Conservation (phyloP, 306 rosid genomes). For the Lathyrus aphaca region DNA sequence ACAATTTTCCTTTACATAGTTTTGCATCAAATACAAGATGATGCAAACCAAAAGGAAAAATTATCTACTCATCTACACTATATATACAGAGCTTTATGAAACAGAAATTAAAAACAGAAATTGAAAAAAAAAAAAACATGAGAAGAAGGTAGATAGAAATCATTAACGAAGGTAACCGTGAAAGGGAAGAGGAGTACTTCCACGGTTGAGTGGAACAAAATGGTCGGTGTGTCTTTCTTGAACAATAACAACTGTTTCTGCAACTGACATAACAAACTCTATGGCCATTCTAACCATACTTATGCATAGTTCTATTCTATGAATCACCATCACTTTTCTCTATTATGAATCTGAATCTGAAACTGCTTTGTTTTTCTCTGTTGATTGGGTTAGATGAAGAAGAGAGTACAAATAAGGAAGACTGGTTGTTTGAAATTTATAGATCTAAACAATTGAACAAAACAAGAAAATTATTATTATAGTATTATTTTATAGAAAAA, state of each 20-base stretch:
- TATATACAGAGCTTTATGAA: conserved; percentile 7
- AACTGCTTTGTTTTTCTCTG: not conserved
- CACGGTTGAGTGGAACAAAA: conserved; percentile 23
- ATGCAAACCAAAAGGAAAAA: conserved; percentile 3
- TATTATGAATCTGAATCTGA: not conserved
- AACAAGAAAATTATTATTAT: no score
- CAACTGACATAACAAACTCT: conserved; percentile 66
- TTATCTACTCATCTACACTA: not conserved
- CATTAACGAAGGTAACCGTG: conserved; percentile 60
- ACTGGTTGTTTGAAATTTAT: no score
- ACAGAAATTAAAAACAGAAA: not conserved
- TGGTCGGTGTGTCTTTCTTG: conserved; percentile 48
- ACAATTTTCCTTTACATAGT: not conserved
- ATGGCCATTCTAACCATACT: conserved; percentile 65
- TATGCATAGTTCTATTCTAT: conserved; percentile 64
- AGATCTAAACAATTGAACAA: no score
- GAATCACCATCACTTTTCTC: conserved; percentile 53
- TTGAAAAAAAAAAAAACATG: not conserved
- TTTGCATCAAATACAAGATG: conserved; percentile 19
- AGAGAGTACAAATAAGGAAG: no score
- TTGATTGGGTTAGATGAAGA: no score
- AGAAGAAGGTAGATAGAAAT: not conserved
- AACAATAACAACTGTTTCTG: conserved; percentile 60
- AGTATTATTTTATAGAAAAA: no score
- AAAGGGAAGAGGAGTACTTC: conserved; percentile 53